phyloP scores from a whole-genome alignment of 2,329 filamentous ascomycete genomes.

The Pyrenochaeta sp. region DNA sequence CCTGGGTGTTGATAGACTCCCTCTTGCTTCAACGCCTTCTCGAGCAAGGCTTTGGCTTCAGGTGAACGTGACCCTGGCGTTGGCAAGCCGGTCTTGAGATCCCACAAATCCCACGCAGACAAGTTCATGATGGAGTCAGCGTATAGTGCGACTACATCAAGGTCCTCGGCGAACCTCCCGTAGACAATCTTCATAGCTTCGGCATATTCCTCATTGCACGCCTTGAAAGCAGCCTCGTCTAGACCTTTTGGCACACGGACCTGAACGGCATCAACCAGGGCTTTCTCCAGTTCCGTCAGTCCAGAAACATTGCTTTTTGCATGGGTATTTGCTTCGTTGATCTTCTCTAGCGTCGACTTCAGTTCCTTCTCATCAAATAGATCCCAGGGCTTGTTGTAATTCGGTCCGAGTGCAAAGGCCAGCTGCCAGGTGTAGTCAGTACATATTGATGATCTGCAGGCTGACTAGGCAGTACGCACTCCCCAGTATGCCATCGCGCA shows the following conservation, averaged over 20 bases:
- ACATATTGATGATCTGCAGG: neutral
- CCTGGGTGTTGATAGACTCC: slow-evolving; percentile 68
- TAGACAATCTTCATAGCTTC: slow-evolving; percentile 67
- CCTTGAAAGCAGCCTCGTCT: slow-evolving; percentile 54
- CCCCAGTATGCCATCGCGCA: slow-evolving; percentile 75
- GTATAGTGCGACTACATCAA: slow-evolving; percentile 70
- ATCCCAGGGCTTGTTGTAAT: slow-evolving; percentile 82
- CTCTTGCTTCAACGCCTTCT: slow-evolving; percentile 61
- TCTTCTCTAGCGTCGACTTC: slow-evolving; percentile 57
- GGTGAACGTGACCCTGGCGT: slow-evolving; percentile 62
- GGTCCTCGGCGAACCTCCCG: slow-evolving; percentile 59
- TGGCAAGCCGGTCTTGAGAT: slow-evolving; percentile 65
- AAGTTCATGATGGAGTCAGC: slow-evolving; percentile 72
- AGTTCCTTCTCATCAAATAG: slow-evolving; percentile 71
- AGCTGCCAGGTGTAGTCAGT: slow-evolving; percentile 46
- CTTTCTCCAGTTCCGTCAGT: slow-evolving; percentile 63
- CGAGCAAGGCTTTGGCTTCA: slow-evolving; percentile 66
- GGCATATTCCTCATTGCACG: slow-evolving; percentile 68
- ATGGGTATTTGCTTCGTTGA: slow-evolving; percentile 55
- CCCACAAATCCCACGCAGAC: slow-evolving; percentile 71
- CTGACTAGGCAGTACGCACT: slow-evolving; percentile 21
- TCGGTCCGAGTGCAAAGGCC: slow-evolving; percentile 75
- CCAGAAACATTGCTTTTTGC: slow-evolving; percentile 51
- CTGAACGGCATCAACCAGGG: slow-evolving; percentile 68
- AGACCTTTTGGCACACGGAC: slow-evolving; percentile 51